A percentile compares a stretch with the other conserved stretches of the same genome.
Evolutionary conservation across 306 rosid species (phyloP).

Genomic region (Malus fusca): DNA sequence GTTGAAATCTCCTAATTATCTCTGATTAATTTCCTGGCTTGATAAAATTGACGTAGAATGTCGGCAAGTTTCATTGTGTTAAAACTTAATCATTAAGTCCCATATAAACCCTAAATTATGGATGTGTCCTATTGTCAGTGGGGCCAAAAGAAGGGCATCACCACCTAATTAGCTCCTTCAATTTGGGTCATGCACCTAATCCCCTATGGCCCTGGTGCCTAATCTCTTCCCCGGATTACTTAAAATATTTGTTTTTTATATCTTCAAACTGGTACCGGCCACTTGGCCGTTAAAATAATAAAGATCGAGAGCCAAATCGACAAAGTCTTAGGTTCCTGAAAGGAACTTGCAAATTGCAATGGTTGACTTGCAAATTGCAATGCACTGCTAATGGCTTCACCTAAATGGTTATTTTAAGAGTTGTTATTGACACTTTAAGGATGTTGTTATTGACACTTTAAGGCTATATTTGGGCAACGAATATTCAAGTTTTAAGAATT

Average conservation of each 20-base stretch:
- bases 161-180: conserved; percentile 10
- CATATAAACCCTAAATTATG: not conserved
- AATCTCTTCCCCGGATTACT: not conserved
- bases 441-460: no score
- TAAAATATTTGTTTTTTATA: not conserved
- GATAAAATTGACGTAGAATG: not conserved
- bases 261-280: not conserved
- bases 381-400: not conserved
- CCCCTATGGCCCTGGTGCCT: not conserved
- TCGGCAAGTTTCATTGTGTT: not conserved
- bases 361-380: not conserved
- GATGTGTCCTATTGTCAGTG: not conserved
- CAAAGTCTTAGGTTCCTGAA: not conserved
- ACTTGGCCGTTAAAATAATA: not conserved
- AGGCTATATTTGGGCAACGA: not conserved
- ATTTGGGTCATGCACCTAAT: not conserved
- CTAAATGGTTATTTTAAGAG: not conserved
- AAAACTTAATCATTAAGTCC: not conserved
- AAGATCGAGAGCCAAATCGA: not conserved
- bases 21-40: not conserved
- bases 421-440: not conserved
- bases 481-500: not conserved
- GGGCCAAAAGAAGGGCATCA: conserved; percentile 2
- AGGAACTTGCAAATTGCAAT: not conserved
- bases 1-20: not conserved